A percentile compares a stretch with the other conserved stretches of the same genome.
phyloP scores from a whole-genome alignment of 768 basidiomycete genomes.

The Lentinula boryana region DNA sequence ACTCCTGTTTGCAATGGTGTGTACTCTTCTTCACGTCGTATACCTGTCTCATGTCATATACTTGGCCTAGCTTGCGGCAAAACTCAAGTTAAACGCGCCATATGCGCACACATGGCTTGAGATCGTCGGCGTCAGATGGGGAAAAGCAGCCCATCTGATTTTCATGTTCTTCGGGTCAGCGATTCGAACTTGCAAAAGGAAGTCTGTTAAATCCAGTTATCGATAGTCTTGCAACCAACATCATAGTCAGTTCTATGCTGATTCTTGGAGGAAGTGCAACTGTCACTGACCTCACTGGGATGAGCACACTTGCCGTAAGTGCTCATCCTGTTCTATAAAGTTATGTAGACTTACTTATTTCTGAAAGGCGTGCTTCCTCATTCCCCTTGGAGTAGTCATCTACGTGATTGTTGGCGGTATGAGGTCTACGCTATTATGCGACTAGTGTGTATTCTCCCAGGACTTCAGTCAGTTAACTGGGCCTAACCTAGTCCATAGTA shows the following conservation, averaged over 20 bases:
- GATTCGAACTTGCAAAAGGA: neutral
- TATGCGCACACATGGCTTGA: conserved; percentile 87
- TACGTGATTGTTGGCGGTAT: conserved; percentile 87
- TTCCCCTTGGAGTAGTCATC: conserved; percentile 81
- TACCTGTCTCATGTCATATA: neutral
- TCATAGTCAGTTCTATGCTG: conserved; percentile 87
- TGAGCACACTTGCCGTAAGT: conserved; percentile 75
- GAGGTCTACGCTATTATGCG: conserved; percentile 80
- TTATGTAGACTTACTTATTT: neutral
- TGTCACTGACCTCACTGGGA: conserved; percentile 82
- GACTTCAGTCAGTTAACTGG: neutral
- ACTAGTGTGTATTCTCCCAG: conserved; percentile 54
- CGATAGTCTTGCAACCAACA: conserved; percentile 73
- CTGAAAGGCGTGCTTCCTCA: conserved; percentile 76
- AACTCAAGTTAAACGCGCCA: conserved; percentile 88
- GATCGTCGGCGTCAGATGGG: conserved; percentile 80
- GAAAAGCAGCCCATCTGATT: conserved; percentile 66
- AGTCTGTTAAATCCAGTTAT: neutral
- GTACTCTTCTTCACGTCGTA: neutral
- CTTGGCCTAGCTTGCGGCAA: conserved; percentile 65
- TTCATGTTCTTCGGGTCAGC: conserved; percentile 85
- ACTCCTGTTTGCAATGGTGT: conserved; percentile 79
- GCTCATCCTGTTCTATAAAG: neutral
- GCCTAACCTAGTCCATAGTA: conserved; percentile 36
- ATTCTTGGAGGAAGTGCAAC: conserved; percentile 82